Conservation (phyloP, 768 basidiomycete species). For the Amanita muscaria region DNA sequence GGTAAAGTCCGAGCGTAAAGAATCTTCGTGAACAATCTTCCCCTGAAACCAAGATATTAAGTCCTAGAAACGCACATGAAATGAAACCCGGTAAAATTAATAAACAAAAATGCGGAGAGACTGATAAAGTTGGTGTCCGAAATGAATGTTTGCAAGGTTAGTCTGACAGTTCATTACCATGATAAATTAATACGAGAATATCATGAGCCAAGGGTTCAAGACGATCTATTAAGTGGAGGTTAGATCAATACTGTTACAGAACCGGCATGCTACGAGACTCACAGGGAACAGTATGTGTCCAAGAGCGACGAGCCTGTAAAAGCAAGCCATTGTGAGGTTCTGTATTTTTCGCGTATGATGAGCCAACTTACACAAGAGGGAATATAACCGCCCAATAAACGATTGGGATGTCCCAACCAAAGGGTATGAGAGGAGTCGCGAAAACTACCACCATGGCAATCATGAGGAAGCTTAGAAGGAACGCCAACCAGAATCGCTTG, state of each 20-base stretch:
- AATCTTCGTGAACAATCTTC: no score
- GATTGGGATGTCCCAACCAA: conserved; percentile 54
- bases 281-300: conserved; percentile 73
- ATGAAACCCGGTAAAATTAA: not conserved
- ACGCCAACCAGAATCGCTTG: conserved; percentile 65
- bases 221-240: conserved; percentile 42
- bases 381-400: conserved; percentile 67
- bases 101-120: conserved; percentile 3
- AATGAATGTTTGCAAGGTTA: not conserved
- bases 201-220: conserved; percentile 85
- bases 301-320: conserved; percentile 44
- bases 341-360: not conserved
- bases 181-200: conserved; percentile 48
- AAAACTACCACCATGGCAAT: conserved; percentile 53
- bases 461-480: conserved; percentile 42
- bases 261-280: conserved; percentile 18
- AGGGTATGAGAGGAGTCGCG: conserved; percentile 42
- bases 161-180: not conserved
- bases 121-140: not conserved
- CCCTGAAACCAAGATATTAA: not conserved
- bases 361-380: conserved; percentile 52
- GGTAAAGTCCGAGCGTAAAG: not conserved
- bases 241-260: no score
- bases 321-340: conserved; percentile 7
- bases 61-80: not conserved